Conservation (phyloP, 139 green algal species). For the Nannochloris sp. region DNA sequence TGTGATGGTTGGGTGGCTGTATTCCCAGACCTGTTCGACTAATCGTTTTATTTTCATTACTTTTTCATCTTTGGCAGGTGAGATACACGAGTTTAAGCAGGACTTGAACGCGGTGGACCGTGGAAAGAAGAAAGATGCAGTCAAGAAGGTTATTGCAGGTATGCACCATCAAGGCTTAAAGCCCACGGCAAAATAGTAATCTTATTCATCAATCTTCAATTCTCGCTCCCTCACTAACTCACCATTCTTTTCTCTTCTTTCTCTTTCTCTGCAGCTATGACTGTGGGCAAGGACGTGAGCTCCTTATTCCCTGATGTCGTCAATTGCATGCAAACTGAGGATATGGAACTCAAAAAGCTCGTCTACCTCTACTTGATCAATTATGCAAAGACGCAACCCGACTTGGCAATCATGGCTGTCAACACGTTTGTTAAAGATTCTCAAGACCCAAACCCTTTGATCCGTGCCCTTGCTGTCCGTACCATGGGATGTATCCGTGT, state of each 20-base stretch:
- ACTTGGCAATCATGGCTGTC: constrained; percentile 97
- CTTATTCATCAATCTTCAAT: no score
- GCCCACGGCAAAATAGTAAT: no score
- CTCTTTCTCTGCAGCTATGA: constrained; percentile 77
- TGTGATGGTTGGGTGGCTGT: background rate
- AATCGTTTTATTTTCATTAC: background rate
- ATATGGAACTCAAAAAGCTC: constrained; percentile 94
- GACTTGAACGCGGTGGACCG: constrained; percentile 84
- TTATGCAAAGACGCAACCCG: constrained; percentile 97
- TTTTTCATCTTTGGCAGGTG: constrained; percentile 52
- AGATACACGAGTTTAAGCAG: constrained; percentile 94
- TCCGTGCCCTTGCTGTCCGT: constrained; percentile 91
- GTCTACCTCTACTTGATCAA: constrained; percentile 99
- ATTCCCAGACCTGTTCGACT: background rate
- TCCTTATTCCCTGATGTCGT: constrained; percentile 72
- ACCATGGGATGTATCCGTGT: constrained; percentile 99
- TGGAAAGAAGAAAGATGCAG: constrained; percentile 87
- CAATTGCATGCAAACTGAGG: constrained; percentile 97
- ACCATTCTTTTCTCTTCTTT: constrained; percentile 1
- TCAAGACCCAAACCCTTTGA: constrained; percentile 95
- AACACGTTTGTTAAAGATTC: constrained; percentile 99
- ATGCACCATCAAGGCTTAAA: no score
- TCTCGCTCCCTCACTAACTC: no score
- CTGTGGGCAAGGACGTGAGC: constrained; percentile 71
- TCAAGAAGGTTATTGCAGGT: constrained; percentile 91